phyloP scores from a whole-genome alignment of 2,329 filamentous ascomycete species.

The Rhynchosporium agropyri region DNA sequence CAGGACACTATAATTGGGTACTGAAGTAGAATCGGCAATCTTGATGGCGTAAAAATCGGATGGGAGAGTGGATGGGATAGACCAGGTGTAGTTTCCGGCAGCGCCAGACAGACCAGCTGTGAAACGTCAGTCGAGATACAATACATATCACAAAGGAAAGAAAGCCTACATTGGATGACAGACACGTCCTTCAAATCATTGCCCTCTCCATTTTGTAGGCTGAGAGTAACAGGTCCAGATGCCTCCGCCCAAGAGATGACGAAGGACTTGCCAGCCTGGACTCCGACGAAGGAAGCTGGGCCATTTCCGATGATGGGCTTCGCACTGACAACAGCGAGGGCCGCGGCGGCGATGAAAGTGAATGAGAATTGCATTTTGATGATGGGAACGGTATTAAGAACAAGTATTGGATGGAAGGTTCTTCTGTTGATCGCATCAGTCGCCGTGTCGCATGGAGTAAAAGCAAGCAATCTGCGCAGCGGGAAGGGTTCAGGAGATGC shows the following conservation, averaged over 20 bases:
- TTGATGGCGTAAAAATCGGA: slow-evolving; percentile 36
- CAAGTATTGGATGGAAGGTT: slow-evolving; percentile 9
- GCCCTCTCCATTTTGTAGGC: slow-evolving; percentile 37
- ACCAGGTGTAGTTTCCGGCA: slow-evolving; percentile 32
- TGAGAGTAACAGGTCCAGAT: slow-evolving; percentile 36
- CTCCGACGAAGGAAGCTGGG: slow-evolving; percentile 27
- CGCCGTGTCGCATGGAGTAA: neutral
- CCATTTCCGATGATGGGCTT: slow-evolving; percentile 35
- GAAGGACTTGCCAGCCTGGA: slow-evolving; percentile 34
- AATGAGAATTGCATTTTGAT: slow-evolving; percentile 40
- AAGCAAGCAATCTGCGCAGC: neutral
- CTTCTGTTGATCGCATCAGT: slow-evolving; percentile 14
- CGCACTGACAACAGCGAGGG: slow-evolving; percentile 31
- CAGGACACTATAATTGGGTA: slow-evolving; percentile 36
- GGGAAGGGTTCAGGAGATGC: no score
- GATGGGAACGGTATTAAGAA: slow-evolving; percentile 20
- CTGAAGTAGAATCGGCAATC: slow-evolving; percentile 31
- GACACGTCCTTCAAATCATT: slow-evolving; percentile 33
- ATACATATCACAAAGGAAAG: neutral
- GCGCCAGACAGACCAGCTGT: slow-evolving; percentile 32
- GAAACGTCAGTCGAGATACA: slow-evolving; percentile 14
- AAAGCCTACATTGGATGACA: slow-evolving; percentile 36
- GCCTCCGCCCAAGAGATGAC: slow-evolving; percentile 37
- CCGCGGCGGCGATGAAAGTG: slow-evolving; percentile 34
- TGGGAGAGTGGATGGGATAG: slow-evolving; percentile 28